Conservation (phyloP, 768 basidiomycete genomes). For the Gloeopeniophorella convolvens region DNA sequence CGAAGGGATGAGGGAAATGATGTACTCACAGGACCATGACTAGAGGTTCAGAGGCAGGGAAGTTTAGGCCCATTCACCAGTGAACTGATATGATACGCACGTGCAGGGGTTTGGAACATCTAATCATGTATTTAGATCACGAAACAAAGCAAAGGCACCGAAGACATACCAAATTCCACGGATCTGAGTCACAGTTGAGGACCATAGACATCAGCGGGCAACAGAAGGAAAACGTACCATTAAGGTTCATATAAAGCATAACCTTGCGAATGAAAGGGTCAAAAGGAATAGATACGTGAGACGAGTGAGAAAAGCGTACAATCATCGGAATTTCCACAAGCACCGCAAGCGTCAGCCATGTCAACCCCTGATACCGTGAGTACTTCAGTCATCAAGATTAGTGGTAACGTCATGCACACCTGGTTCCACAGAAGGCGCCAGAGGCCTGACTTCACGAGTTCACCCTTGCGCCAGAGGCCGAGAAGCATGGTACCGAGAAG, state of each 20-base stretch:
- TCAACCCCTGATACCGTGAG: background rate
- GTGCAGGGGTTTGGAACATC: conserved; percentile 1
- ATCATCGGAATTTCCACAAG: background rate
- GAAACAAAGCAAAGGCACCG: background rate
- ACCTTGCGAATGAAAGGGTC: background rate
- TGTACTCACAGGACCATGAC: background rate
- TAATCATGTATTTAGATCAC: background rate
- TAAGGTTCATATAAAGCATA: background rate
- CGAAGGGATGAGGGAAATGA: background rate
- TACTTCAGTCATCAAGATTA: background rate
- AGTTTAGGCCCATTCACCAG: background rate
- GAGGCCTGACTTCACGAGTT: background rate
- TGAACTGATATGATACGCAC: background rate
- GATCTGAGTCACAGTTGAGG: background rate
- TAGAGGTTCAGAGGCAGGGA: background rate
- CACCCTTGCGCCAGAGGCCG: background rate
- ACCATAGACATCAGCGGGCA: background rate
- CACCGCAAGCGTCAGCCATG: background rate
- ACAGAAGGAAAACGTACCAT: background rate
- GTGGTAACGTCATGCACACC: background rate
- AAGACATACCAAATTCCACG: conserved; percentile 1
- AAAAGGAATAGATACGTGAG: background rate
- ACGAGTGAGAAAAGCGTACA: background rate
- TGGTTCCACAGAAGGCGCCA: background rate
- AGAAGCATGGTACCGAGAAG: background rate